Base-by-base conservation (phyloP, 2,329 filamentous ascomycete species). In the Aspergillus tamarii region DNA sequence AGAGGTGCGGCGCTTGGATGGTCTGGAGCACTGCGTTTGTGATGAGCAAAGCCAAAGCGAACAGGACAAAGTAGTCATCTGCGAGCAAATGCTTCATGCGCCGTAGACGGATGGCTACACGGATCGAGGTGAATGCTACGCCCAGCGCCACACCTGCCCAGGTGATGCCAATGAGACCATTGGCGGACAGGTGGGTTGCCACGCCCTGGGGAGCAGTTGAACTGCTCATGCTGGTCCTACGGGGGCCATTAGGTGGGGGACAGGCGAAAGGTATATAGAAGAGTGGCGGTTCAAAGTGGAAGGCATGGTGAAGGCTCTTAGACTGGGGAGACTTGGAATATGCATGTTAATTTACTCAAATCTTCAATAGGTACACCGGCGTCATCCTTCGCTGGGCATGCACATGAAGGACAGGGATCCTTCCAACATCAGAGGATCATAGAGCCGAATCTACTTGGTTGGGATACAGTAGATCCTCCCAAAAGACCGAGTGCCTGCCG, bases 21-120 rank as follows among this genome's bases (percentile, higher is more conserved):
- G 69, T 69, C 48, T 70, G 68, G 2, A 70, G 61, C 4, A 66
- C 28, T 2, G 66, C 69, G n/a, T 70, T 69, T 14, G 54, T 48
- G 46, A 70, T 61, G 8, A 70, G 59, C 23, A 70, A 62, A 7
- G 46, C 50, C 23, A 70, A 21, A 1, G 62, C 66, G 9, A 64
- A 30, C 8, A 70, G 62, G 16, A 70, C 60, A 43, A 67, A 69
- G 11, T 69, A 69, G 50, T 69, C 69, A 52, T 70, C 69, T 14
- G 56, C 52, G 9, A 68, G 55, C 16, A 70, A 61, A 9, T 64
- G 63, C 23, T 67, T 64, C 60, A 67, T 61, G 3, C 61, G 60
- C 28, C 36, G 61, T 3, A 70, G 19, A 5, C 67, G 69, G 32
- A 70, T 66, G 5, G 45, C 58, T 36, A 67, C 43, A 8, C 67